Percentiles rank a stretch among this genome's conserved stretches.
Conservation (phyloP, 768 basidiomycete genomes). For the Lentinula aciculospora region DNA sequence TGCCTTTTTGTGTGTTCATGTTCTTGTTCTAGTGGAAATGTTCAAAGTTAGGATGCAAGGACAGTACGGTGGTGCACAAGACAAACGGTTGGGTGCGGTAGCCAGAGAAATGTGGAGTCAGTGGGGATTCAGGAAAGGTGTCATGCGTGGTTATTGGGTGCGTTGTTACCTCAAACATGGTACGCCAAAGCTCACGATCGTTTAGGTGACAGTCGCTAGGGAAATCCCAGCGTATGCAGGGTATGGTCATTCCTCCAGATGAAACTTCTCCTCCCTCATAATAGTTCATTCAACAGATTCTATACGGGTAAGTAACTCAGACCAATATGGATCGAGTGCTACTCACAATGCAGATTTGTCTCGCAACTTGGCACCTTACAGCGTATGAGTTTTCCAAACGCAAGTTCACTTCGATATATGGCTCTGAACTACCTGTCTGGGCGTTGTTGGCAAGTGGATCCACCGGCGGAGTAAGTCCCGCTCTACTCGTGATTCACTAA, state of each 20-base stretch:
- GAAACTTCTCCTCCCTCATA: neutral
- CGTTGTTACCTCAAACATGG: constrained; percentile 1
- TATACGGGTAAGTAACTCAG: constrained; percentile 45
- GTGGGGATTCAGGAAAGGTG: constrained; percentile 81
- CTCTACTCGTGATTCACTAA: neutral
- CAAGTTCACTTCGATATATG: constrained; percentile 57
- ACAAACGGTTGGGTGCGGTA: constrained; percentile 71
- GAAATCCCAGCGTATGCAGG: constrained; percentile 98
- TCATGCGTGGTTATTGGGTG: constrained; percentile 99
- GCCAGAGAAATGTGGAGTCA: constrained; percentile 79
- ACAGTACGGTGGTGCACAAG: constrained; percentile 77
- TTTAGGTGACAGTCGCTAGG: constrained; percentile 79
- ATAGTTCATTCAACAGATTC: constrained; percentile 38
- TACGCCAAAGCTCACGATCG: neutral
- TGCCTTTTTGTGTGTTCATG: constrained; percentile 1
- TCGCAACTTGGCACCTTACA: constrained; percentile 16
- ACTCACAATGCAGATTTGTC: neutral
- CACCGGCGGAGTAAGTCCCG: constrained; percentile 64
- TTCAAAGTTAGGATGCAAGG: constrained; percentile 99
- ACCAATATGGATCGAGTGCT: neutral
- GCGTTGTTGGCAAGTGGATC: constrained; percentile 79
- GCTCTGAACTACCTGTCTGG: constrained; percentile 74
- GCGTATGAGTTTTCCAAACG: constrained; percentile 92
- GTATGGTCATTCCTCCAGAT: constrained; percentile 46
- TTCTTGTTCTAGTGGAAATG: constrained; percentile 72